phyloP scores from a whole-genome alignment of 2,329 filamentous ascomycete genomes.

The Fonsecaea nubica region DNA sequence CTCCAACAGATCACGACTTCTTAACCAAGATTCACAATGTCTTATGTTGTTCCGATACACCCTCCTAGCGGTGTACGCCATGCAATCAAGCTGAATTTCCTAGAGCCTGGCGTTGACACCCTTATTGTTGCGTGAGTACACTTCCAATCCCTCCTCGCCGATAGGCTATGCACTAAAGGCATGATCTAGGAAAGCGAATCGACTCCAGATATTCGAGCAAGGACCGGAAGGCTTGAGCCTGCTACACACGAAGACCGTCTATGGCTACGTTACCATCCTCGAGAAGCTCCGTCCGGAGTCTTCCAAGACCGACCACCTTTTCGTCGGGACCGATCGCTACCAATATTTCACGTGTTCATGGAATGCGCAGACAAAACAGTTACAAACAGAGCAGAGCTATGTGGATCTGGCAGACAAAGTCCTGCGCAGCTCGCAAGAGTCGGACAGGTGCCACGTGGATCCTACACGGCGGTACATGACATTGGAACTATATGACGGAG shows the following conservation, averaged over 20 bases:
- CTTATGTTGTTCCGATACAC: slow-evolving; percentile 93
- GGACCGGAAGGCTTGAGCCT: slow-evolving; percentile 69
- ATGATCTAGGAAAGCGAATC: slow-evolving; percentile 74
- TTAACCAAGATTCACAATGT: slow-evolving; percentile 64
- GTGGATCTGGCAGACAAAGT: slow-evolving; percentile 67
- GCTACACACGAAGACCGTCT: slow-evolving; percentile 73
- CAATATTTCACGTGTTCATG: slow-evolving; percentile 91
- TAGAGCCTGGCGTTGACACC: slow-evolving; percentile 76
- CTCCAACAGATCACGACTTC: slow-evolving; percentile 7
- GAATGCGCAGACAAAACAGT: slow-evolving; percentile 65
- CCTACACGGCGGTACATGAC: slow-evolving; percentile 74
- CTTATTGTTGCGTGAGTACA: slow-evolving; percentile 81
- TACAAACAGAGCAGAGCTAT: slow-evolving; percentile 65
- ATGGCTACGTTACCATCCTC: slow-evolving; percentile 86
- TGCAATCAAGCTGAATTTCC: slow-evolving; percentile 79
- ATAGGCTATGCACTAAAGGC: slow-evolving; percentile 32
- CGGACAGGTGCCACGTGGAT: slow-evolving; percentile 83
- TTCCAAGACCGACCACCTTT: slow-evolving; percentile 79
- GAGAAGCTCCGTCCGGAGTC: slow-evolving; percentile 78
- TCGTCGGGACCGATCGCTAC: slow-evolving; percentile 87
- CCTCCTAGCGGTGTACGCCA: slow-evolving; percentile 88
- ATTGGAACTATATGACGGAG: slow-evolving; percentile 71
- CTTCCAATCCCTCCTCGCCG: slow-evolving; percentile 17
- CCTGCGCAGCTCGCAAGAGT: slow-evolving; percentile 76
- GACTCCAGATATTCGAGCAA: slow-evolving; percentile 81